A percentile compares a stretch with the other conserved stretches of the same genome.
These are phyloP conservation scores for Sonneratia alba DNA, from an alignment of 345 rosid species.

Conservation along the genomic window DNA sequence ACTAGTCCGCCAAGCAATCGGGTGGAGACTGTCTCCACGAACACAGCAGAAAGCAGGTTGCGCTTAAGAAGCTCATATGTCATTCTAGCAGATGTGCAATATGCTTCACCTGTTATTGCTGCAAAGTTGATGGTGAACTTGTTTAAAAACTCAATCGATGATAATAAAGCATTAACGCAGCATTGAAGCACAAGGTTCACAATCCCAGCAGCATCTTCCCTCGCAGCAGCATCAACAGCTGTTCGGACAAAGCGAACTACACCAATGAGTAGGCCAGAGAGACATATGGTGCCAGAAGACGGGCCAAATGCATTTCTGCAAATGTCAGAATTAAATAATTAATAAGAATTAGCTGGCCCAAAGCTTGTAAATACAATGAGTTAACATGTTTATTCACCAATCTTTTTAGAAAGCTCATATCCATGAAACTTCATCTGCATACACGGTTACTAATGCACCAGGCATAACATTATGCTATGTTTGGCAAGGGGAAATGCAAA, in stretches of 20 bases:
- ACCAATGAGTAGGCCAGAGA: conserved; percentile 76
- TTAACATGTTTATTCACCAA: not conserved
- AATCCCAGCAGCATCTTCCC: conserved; percentile 60
- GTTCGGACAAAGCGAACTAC: conserved; percentile 73
- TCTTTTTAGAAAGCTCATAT: not conserved
- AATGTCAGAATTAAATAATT: conserved; percentile 6
- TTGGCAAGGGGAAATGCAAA: not conserved
- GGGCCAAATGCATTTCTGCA: conserved; percentile 88
- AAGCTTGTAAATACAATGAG: not conserved
- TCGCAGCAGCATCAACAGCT: conserved; percentile 69
- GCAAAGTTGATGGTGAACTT: conserved; percentile 91
- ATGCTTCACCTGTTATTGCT: conserved; percentile 85
- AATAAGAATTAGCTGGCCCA: not conserved
- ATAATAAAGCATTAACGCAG: conserved; percentile 52
- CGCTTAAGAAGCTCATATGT: conserved; percentile 82
- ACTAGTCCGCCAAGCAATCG: conserved; percentile 61
- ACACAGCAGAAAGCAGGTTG: conserved; percentile 81
- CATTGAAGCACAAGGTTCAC: conserved; percentile 51
- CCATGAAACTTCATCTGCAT: not conserved
- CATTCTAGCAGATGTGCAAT: conserved; percentile 84
- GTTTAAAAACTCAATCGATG: conserved; percentile 68
- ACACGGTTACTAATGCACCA: not conserved
- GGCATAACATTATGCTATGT: no score
- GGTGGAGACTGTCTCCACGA: conserved; percentile 80
- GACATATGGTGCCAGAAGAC: conserved; percentile 72